Evolutionary conservation across 805 yeast species (phyloP).

Genomic region (Metschnikowia kofuensis): DNA sequence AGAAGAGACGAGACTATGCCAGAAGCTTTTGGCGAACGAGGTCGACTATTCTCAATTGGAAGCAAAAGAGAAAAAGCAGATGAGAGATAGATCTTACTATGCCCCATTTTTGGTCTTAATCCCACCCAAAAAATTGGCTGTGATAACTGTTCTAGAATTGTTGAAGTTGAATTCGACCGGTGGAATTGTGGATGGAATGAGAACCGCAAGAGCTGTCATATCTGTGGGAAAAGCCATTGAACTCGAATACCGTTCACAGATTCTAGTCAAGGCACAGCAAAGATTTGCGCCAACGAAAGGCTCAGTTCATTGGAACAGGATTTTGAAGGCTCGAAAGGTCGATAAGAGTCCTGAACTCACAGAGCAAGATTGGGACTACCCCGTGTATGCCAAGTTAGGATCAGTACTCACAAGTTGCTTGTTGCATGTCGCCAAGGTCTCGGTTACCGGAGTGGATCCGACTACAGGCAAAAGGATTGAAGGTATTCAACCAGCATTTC

Average conservation of each 20-base stretch:
- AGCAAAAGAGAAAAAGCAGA: slow-evolving; percentile 21
- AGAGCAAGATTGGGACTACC: slow-evolving; percentile 24
- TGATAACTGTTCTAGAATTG: slow-evolving; percentile 79
- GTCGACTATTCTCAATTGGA: slow-evolving; percentile 7
- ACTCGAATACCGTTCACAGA: slow-evolving; percentile 74
- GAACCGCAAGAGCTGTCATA: slow-evolving; percentile 77
- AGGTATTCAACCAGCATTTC: slow-evolving; percentile 86
- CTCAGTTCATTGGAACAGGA: slow-evolving; percentile 45
- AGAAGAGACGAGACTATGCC: slow-evolving; percentile 60
- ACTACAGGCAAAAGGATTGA: slow-evolving; percentile 60
- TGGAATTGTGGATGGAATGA: slow-evolving; percentile 75
- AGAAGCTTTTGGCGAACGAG: slow-evolving; percentile 37
- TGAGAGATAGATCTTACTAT: slow-evolving; percentile 51
- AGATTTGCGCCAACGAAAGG: slow-evolving; percentile 48
- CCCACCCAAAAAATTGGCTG: slow-evolving; percentile 76
- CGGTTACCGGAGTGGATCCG: slow-evolving; percentile 80
- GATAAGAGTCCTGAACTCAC: slow-evolving; percentile 2
- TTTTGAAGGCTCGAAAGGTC: slow-evolving; percentile 22
- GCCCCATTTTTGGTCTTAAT: slow-evolving; percentile 78
- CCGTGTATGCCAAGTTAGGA: slow-evolving; percentile 63
- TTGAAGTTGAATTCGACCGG: slow-evolving; percentile 71
- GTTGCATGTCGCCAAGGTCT: slow-evolving; percentile 77
- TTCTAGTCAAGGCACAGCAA: slow-evolving; percentile 54
- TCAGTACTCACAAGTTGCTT: slow-evolving; percentile 72
- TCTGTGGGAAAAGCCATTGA: slow-evolving; percentile 84